Base-by-base conservation (phyloP, 2,329 filamentous ascomycete species). In the Dactylellina parvicollis region DNA sequence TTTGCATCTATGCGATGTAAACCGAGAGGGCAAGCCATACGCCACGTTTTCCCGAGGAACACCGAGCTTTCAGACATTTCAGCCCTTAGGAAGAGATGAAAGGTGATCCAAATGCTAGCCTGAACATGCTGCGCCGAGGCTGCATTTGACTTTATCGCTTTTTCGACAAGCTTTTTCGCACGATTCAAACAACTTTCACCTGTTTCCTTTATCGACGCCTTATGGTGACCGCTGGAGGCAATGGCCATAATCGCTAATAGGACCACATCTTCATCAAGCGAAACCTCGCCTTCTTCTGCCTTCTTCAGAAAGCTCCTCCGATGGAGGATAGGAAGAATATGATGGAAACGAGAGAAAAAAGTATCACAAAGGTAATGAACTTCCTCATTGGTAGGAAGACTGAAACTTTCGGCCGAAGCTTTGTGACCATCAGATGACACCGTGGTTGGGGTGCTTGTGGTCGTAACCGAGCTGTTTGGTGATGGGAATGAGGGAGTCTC, bases 21-120 rank as follows among this genome's bases (percentile, higher is more conserved):
- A 10, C 57, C 46, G 10, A 62, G 34, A 34, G 57, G 57, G 34
- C 44, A 52, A 16, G 57, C 57, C 57, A 62, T 62, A 16, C 57
- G 57, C 57, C 57, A 62, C 12, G 44, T 40, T 32, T 52, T 62
- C 8, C 57, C 57, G 2, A 62, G 57, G 20, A 49, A 62, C 10
- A 62, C 44, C 57, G 44, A 62, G 16, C 57, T 52, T 30, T 62
- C 57, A 20, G 57, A 62, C 57, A 62, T 62, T 22, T 62, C 57
- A 14, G 57, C 44, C 9, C 57, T 52, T 16, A 62, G 20, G 22
- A 62, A 62, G n/a, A 62, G 20, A 44, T 40, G 44, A 16, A 62
- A 50, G 9, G 57, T 62, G 20, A 62, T 62, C 46, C 44, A 62
- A 42, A 62, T 42, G 7, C 44, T 46, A 20, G 57, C 57, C n/a